A percentile compares a stretch with the other conserved stretches of the same genome.
Evolutionary conservation across 2,329 filamentous ascomycete species (phyloP).

Genomic region (Cercospora zeina): DNA sequence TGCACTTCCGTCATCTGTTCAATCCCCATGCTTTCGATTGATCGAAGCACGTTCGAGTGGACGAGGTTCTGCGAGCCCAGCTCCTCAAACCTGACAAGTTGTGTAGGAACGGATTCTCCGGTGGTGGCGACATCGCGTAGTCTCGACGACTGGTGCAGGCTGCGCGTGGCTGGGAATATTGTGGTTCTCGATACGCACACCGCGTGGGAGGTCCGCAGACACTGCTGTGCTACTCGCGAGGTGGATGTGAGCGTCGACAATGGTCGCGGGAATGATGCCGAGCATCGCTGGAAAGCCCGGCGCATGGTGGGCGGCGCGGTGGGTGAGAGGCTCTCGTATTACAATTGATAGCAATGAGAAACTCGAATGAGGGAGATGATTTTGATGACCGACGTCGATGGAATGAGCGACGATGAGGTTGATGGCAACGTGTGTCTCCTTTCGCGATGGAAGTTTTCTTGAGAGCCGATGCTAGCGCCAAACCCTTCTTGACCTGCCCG

Average conservation of each 20-base stretch:
- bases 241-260: constrained; percentile 24
- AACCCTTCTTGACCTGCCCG: not conserved
- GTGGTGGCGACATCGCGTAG: constrained; percentile 36
- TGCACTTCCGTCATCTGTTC: constrained; percentile 92
- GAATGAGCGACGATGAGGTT: constrained; percentile 16
- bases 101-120: constrained; percentile 24
- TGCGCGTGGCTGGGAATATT: constrained; percentile 38
- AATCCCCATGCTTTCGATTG: constrained; percentile 73
- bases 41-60: constrained; percentile 63
- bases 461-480: constrained; percentile 10
- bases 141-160: constrained; percentile 43
- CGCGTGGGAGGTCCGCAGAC: constrained; percentile 18
- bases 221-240: constrained; percentile 24
- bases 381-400: constrained; percentile 5
- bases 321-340: not conserved
- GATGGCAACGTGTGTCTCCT: constrained; percentile 15
- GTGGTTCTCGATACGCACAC: constrained; percentile 32
- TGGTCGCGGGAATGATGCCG: constrained; percentile 32
- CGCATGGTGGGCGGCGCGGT: constrained; percentile 32
- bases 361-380: not conserved
- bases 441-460: constrained; percentile 15
- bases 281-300: constrained; percentile 38
- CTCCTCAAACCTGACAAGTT: constrained; percentile 46
- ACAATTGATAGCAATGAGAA: not conserved
- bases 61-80: constrained; percentile 54